Conservation (phyloP, 164 flowering plant species). For the Amborella trichopoda region DNA sequence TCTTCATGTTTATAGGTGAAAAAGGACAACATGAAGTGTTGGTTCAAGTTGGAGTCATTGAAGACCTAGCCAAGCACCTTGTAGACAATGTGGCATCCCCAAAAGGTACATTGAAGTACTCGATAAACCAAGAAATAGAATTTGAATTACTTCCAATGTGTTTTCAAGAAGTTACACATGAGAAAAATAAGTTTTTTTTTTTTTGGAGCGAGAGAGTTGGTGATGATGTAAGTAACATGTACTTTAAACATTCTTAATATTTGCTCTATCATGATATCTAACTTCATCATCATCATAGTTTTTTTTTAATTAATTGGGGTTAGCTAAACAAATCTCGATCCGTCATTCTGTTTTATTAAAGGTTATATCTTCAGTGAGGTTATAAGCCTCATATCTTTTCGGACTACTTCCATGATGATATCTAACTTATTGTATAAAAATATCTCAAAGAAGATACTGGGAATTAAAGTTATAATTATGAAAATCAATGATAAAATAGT, state of each 20-base stretch:
- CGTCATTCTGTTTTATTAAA: no score
- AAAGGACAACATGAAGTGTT: conserved; percentile 75
- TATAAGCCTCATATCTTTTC: no score
- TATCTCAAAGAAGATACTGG: no score
- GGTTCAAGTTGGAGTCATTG: conserved; percentile 97
- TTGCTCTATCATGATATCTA: no score
- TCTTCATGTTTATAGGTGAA: conserved; percentile 44
- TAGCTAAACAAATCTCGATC: no score
- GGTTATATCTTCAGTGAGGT: no score
- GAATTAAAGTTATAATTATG: no score
- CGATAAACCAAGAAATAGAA: conserved; percentile 79
- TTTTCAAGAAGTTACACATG: background rate
- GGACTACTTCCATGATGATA: no score
- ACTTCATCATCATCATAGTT: no score
- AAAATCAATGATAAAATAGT: no score
- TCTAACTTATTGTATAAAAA: no score
- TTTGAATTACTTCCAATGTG: background rate
- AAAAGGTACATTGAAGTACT: conserved; percentile 83
- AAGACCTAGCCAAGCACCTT: conserved; percentile 63
- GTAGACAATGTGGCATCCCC: conserved; percentile 82
- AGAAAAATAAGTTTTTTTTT: background rate
- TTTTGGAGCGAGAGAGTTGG: background rate
- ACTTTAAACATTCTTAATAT: background rate
- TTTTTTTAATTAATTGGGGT: no score
- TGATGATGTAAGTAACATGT: background rate